Evolutionary conservation across 1,284 basidiomycete genomes (phyloP).

Genomic region (Coniophora puteana): DNA sequence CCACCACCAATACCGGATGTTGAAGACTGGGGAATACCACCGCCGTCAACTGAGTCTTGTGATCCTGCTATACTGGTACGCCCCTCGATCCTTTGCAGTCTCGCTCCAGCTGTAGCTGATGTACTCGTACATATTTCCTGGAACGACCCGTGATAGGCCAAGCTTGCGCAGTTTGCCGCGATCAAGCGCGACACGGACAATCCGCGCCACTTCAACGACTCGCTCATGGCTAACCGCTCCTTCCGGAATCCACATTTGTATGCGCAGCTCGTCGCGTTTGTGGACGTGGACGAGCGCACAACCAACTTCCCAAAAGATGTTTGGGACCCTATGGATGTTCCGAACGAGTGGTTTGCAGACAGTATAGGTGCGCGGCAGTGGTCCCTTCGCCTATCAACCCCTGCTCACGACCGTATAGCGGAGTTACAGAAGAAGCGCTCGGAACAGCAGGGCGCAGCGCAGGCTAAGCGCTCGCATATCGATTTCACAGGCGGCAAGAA

Average conservation of each 20-base stretch:
- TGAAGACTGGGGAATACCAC: conserved; percentile 79
- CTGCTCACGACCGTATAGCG: conserved; percentile 32
- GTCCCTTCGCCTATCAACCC: conserved; percentile 4
- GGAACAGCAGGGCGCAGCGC: conserved; percentile 26
- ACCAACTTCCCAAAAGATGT: conserved; percentile 72
- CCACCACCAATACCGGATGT: conserved; percentile 62
- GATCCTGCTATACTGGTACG: conserved; percentile 63
- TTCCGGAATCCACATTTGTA: conserved; percentile 96
- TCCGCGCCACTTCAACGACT: conserved; percentile 93
- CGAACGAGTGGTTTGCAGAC: conserved; percentile 66
- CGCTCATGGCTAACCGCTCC: conserved; percentile 82
- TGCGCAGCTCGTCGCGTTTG: conserved; percentile 87
- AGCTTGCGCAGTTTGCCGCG: conserved; percentile 71
- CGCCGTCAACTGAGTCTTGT: conserved; percentile 48
- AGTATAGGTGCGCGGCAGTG: conserved; percentile 52
- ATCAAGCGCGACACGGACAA: conserved; percentile 61
- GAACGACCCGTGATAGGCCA: too few species aligned
- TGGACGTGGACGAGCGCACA: conserved; percentile 82
- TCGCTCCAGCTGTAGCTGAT: conserved; percentile 1
- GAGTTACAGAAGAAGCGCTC: conserved; percentile 43
- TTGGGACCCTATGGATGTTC: conserved; percentile 67
- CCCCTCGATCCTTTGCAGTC: conserved; percentile 4
- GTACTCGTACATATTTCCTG: conserved; percentile 4
- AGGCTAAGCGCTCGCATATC: conserved; percentile 30
- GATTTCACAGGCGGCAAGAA: too few species aligned